phyloP scores from a whole-genome alignment of 192 early-diverging fungal genomes.

The Tieghemiomyces parasiticus region DNA sequence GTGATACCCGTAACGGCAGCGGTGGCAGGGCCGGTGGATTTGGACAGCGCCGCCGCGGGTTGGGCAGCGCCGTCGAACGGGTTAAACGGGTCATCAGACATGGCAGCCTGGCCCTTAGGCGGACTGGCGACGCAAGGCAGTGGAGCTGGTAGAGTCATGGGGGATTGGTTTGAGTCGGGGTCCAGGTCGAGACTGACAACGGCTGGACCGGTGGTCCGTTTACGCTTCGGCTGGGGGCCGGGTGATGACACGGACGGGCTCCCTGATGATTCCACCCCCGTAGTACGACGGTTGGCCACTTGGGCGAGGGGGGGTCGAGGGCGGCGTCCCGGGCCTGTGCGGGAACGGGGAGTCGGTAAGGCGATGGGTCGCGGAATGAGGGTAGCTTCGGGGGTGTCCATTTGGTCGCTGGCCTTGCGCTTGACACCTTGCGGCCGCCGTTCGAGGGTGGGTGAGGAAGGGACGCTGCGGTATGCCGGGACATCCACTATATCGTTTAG shows the following conservation, averaged over 20 bases:
- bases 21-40: no score
- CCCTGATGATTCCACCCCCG: no score
- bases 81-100: neutral
- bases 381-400: neutral
- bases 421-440: neutral
- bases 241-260: neutral
- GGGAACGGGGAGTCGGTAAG: no score
- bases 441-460: neutral
- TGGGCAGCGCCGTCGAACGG: no score
- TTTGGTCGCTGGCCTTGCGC: neutral
- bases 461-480: neutral
- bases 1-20: slow-evolving; percentile 3
- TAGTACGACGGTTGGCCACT: neutral
- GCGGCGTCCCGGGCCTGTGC: neutral
- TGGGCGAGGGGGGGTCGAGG: neutral
- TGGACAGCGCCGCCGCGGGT: neutral
- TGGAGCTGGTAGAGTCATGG: neutral
- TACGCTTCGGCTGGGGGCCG: neutral
- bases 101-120: no score
- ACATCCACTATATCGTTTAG: neutral
- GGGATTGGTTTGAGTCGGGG: neutral
- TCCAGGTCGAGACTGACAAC: no score
- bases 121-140: no score
- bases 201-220: no score
- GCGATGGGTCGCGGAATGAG: neutral